Evolutionary conservation across 2,329 filamentous ascomycete genomes (phyloP), one percentile per base, ranked within the genome.

Genomic region (Talaromyces funiculosus): DNA sequence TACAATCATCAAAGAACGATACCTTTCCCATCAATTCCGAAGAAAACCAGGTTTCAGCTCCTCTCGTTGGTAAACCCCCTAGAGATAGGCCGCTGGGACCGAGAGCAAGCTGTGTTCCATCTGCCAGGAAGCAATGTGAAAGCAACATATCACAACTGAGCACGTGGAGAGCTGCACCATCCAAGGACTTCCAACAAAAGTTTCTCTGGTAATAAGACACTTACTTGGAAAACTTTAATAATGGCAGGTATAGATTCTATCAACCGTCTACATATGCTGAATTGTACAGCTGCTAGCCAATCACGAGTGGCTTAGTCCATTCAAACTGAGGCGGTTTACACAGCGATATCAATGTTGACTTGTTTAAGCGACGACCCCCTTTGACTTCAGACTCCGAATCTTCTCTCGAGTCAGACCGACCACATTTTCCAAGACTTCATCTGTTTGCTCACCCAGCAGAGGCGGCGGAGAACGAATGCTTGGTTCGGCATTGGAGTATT

Each of bases 401-500:
- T 86, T 80, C 1, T 71, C 72, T 40, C 78, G 74, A 29, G 75
- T 78, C 64, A 89, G 73, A 0, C 84, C 86, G 18, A 92, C 72
- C 26, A 89, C 71, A 24, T 82, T 80, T 29, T 72, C 69, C 61
- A 94, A 72, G 3, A 94, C 79, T 71, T 91, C 87, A 65, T 89
- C 80, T 0, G 90, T 94, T 73, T 94, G 90, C 75, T 94, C 84
- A 0, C 90, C 92, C 38, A 96, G 75, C 16, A 86, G 87, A 0
- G 92, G 92, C 12, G 92, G 92, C 18, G 88, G 82, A 6, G 80
- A 86, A 38, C 91, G 81, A 47, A 94, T 86, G 1, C 83, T 82
- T 0, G 90, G 90, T 67, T 83, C 84, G 29, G 86, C 88, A 65
- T 90, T 84, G 4, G 90, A 94, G 72, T 90, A 94, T 73, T 96